Conservation (phyloP, 352 stramenopile genomes). For the Elongisporangium anandrum region DNA sequence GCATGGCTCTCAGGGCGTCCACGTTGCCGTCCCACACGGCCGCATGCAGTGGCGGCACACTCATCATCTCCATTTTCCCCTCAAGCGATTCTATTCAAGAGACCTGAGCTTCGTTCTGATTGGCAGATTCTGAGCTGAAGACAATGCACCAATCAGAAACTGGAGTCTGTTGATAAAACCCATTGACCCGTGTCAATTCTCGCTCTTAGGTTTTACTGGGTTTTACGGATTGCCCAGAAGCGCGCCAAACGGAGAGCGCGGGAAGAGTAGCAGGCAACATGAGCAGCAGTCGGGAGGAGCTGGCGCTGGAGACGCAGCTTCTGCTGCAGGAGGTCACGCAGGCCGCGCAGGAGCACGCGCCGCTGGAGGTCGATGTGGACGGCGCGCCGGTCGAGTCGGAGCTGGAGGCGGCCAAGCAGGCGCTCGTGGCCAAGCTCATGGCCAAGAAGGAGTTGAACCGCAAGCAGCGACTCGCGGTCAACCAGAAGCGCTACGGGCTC, state of each 20-base stretch:
- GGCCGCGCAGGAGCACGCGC: slow-evolving; percentile 25
- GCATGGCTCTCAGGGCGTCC: slow-evolving; percentile 20
- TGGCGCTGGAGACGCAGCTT: slow-evolving; percentile 75
- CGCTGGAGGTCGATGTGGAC: slow-evolving; percentile 22
- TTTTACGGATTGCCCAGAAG: neutral
- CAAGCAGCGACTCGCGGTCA: slow-evolving; percentile 42
- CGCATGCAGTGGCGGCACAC: slow-evolving; percentile 42
- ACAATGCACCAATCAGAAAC: neutral
- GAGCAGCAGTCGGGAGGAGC: slow-evolving; percentile 29
- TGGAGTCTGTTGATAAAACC: no score
- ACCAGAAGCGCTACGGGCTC: slow-evolving; percentile 40
- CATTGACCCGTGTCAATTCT: neutral
- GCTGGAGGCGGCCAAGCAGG: slow-evolving; percentile 45
- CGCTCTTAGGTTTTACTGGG: neutral
- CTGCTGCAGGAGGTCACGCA: slow-evolving; percentile 75
- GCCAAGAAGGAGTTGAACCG: slow-evolving; percentile 55
- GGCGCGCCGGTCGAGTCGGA: slow-evolving; percentile 28
- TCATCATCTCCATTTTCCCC: neutral
- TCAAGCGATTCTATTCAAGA: neutral
- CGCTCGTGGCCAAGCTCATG: slow-evolving; percentile 61
- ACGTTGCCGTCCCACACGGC: slow-evolving; percentile 68
- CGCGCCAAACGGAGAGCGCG: neutral
- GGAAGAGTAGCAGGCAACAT: neutral
- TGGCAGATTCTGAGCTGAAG: neutral
- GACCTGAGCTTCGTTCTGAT: neutral